phyloP scores from a whole-genome alignment of 768 basidiomycete species.

The Termitomyces sp. region DNA sequence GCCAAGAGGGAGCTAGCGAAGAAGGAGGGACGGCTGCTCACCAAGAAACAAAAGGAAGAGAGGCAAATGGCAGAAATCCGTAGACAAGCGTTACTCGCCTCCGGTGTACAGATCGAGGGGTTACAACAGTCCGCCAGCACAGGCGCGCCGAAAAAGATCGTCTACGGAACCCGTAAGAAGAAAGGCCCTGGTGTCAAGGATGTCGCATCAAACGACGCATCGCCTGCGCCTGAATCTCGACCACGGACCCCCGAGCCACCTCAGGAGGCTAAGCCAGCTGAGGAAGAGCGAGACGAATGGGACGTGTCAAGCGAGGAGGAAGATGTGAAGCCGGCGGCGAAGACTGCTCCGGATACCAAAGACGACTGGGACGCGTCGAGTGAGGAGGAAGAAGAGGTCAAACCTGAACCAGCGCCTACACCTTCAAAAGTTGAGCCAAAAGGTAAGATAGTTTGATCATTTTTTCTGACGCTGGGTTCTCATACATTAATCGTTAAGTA shows the following conservation, averaged over 20 bases:
- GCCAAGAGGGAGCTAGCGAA: conserved; percentile 85
- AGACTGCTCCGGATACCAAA: conserved; percentile 12
- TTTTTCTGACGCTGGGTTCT: background rate
- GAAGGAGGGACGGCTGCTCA: conserved; percentile 91
- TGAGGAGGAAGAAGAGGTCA: conserved; percentile 50
- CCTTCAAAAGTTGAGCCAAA: conserved; percentile 11
- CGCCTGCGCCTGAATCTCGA: conserved; percentile 53
- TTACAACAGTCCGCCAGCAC: conserved; percentile 56
- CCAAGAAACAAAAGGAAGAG: conserved; percentile 98
- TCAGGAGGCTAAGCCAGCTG: conserved; percentile 21
- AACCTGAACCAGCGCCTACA: conserved; percentile 14
- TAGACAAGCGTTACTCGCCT: conserved; percentile 84
- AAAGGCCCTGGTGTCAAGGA: conserved; percentile 51
- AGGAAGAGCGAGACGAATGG: conserved; percentile 48
- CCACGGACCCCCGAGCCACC: conserved; percentile 45
- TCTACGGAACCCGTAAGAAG: conserved; percentile 85
- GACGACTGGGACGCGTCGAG: conserved; percentile 66
- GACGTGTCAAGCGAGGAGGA: conserved; percentile 67
- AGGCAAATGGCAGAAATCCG: conserved; percentile 87
- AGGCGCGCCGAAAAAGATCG: conserved; percentile 64
- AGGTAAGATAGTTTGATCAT: conserved; percentile 1
- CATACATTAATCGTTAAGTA: background rate
- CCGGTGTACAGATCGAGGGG: conserved; percentile 89
- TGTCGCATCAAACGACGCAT: conserved; percentile 43
- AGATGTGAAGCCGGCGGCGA: conserved; percentile 26